Base-by-base conservation (phyloP, 176 grass and related monocot species). In the Phoenix roebelenii region DNA sequence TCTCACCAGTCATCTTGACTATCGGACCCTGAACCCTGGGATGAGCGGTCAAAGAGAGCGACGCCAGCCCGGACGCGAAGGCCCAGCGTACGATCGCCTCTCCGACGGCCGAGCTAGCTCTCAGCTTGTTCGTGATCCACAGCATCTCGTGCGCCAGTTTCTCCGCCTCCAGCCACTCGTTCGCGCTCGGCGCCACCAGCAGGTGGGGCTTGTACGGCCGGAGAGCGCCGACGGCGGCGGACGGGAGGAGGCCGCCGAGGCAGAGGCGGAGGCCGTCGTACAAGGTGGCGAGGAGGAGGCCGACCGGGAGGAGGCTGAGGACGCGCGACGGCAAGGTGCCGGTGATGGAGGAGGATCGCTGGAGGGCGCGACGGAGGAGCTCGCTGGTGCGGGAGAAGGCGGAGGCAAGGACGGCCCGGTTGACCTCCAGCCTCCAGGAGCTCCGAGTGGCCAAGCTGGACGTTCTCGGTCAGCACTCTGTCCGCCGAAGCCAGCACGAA, bases 131-230 rank as follows among this genome's bases (percentile, higher is more conserved):
- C 7, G 59, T 72, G 44, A 66, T 79, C 68, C 68, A 72, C n/a
- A 79, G 61, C 68, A 79, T 58, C 32, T 72, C 68, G 51, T 79
- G 59, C 26, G 75, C 75, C 28, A 78, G 52, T 67, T 78, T 78
- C 67, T 78, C 75, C 62, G 75, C 58, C 59, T 78, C 75, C 7
- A 54, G 52, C 75, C 75, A 78, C 19, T 78, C 75, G 20, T 63
- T 61, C 4, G 15, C 67, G 1, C 67, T 64, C 35, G 69, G 52
- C 5, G 51, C 59, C 48, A 59, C 58, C 44, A 58, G 66, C 22
- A 59, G 55, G 44, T 70, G 67, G 12, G 60, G 67, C 30, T 71
- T 70, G 66, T 78, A 78, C 35, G 16, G 5, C 16, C 50, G 58
- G 58, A 32, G 44, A 18, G 19, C 50, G 29, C 29, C 54, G 7